Evolutionary conservation across 768 basidiomycete species (phyloP).

Genomic region (Cystobasidium tubakii): DNA sequence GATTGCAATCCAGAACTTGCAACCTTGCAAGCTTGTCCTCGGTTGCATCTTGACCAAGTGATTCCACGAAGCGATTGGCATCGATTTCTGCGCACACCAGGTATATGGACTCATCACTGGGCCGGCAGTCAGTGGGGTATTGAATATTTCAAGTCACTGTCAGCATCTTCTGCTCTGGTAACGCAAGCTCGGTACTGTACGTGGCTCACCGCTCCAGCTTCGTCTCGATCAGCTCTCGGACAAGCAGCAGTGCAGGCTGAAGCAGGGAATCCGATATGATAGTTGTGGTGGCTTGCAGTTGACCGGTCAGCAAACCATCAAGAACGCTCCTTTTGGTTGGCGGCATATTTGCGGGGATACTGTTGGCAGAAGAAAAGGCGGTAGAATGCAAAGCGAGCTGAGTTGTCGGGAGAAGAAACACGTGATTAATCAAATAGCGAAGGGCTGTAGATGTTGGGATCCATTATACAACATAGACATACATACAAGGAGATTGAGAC

Average conservation of each 20-base stretch:
- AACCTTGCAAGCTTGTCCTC: neutral
- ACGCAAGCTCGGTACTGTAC: no score
- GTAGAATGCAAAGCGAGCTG: neutral
- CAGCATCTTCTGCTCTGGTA: no score
- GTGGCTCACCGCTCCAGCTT: conserved; percentile 29
- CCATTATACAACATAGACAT: no score
- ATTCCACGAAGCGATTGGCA: neutral
- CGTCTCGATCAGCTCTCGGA: conserved; percentile 32
- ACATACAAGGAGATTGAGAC: no score
- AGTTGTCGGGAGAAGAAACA: neutral
- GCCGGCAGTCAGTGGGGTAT: neutral
- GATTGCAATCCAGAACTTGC: conserved; percentile 6
- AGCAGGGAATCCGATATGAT: conserved; percentile 40
- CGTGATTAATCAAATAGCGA: no score
- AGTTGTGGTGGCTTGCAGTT: conserved; percentile 8
- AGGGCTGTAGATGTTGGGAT: no score
- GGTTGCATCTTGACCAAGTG: neutral
- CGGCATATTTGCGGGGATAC: neutral
- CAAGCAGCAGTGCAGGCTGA: conserved; percentile 37
- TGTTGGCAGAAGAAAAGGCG: neutral
- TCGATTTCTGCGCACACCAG: neutral
- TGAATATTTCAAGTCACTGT: no score
- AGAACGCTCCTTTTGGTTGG: neutral
- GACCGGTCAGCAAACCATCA: neutral
- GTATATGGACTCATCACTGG: neutral